phyloP scores from a whole-genome alignment of 805 yeast species.

The Candida andamanensis region DNA sequence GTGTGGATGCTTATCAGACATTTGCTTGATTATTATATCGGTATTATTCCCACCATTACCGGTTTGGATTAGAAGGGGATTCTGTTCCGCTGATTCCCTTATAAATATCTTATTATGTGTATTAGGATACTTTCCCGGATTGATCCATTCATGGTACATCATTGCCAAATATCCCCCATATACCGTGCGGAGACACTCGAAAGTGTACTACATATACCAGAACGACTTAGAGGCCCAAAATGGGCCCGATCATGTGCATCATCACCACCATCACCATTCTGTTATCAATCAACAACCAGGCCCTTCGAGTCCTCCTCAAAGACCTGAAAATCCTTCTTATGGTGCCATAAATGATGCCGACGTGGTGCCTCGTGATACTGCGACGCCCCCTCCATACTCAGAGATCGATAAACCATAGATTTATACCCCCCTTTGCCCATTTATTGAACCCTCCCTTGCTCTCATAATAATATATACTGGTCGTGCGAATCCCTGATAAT shows the following conservation, averaged over 20 bases:
- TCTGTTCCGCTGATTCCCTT: conserved; percentile 48
- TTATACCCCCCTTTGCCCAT: neutral
- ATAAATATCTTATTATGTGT: conserved; percentile 39
- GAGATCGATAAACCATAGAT: conserved; percentile 4
- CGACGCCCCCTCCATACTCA: conserved; percentile 14
- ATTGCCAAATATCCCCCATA: conserved; percentile 44
- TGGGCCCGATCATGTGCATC: conserved; percentile 14
- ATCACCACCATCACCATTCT: conserved; percentile 19
- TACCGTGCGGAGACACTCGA: conserved; percentile 17
- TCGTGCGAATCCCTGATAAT: no score
- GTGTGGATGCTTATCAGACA: conserved; percentile 42
- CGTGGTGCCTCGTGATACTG: conserved; percentile 1
- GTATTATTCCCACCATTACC: conserved; percentile 72
- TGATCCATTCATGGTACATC: conserved; percentile 47
- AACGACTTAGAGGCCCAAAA: conserved; percentile 27
- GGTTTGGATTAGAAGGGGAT: conserved; percentile 60
- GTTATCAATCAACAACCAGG: conserved; percentile 12
- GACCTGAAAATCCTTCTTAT: conserved; percentile 15
- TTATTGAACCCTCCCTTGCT: neutral
- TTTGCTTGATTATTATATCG: conserved; percentile 55
- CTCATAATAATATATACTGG: neutral
- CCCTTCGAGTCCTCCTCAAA: conserved; percentile 8
- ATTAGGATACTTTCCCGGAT: conserved; percentile 48
- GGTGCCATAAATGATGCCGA: conserved; percentile 23
- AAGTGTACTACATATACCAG: conserved; percentile 30